Conservation (phyloP, 2,329 filamentous ascomycete genomes). For the Plectosphaerella plurivora region DNA sequence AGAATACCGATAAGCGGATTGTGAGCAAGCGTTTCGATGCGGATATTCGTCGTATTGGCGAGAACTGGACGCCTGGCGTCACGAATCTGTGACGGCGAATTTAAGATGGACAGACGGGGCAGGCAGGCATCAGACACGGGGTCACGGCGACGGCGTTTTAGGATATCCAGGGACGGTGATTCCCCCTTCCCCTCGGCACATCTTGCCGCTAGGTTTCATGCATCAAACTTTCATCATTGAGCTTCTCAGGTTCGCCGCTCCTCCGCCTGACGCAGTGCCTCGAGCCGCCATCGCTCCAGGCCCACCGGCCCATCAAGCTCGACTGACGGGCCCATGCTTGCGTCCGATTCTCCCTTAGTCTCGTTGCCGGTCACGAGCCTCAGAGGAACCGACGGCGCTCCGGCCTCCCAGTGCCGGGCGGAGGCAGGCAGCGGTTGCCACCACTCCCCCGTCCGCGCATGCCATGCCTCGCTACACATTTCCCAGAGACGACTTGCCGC, state of each 20-base stretch:
- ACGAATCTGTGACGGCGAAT: slow-evolving; percentile 43
- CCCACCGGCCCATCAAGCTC: slow-evolving; percentile 32
- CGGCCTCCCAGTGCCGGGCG: slow-evolving; percentile 62
- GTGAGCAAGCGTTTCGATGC: slow-evolving; percentile 74
- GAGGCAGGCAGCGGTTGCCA: slow-evolving; percentile 65
- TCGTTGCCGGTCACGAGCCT: slow-evolving; percentile 1
- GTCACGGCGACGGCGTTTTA: slow-evolving; percentile 5
- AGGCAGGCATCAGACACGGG: slow-evolving; percentile 5
- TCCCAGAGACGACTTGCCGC: slow-evolving; percentile 78
- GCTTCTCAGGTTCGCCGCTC: not conserved
- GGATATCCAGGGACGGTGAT: not conserved
- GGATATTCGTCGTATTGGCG: slow-evolving; percentile 82
- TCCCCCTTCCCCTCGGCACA: not conserved
- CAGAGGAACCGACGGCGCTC: slow-evolving; percentile 7
- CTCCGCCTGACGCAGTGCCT: slow-evolving; percentile 22
- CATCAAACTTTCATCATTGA: not conserved
- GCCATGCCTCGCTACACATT: slow-evolving; percentile 71
- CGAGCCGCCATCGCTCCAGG: slow-evolving; percentile 30
- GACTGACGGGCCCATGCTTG: slow-evolving; percentile 9
- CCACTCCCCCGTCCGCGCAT: slow-evolving; percentile 48
- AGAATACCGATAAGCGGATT: slow-evolving; percentile 63
- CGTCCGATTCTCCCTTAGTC: slow-evolving; percentile 2
- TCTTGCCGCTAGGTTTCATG: not conserved
- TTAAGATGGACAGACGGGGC: slow-evolving; percentile 1
- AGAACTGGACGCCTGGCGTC: slow-evolving; percentile 75